Percentiles rank a stretch among this genome's conserved stretches.
These are phyloP conservation scores for Xerocomus brunneocitrinus DNA, from an alignment of 768 basidiomycete species.

Conservation along the genomic window DNA sequence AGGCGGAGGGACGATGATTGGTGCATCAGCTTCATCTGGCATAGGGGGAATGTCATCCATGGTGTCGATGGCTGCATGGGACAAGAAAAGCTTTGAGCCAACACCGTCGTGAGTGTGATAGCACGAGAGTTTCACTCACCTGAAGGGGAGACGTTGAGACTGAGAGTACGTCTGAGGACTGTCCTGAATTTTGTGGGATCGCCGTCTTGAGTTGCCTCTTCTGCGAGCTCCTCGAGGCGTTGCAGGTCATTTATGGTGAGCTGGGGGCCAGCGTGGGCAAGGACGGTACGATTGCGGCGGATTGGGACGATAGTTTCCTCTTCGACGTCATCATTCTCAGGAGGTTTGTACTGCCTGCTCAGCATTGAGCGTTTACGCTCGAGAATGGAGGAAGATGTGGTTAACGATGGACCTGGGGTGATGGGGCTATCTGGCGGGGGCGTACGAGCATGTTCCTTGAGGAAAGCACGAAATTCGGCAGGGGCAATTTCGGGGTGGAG, in stretches of 20 bases:
- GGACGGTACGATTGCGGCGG: conserved; percentile 61
- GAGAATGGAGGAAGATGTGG: conserved; percentile 46
- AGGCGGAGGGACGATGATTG: conserved; percentile 80
- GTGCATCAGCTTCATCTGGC: conserved; percentile 81
- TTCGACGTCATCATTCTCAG: conserved; percentile 71
- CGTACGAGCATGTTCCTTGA: conserved; percentile 84
- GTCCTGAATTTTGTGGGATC: conserved; percentile 78
- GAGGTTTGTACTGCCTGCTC: conserved; percentile 86
- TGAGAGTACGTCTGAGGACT: conserved; percentile 80
- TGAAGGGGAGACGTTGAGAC: conserved; percentile 79
- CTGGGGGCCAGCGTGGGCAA: conserved; percentile 69
- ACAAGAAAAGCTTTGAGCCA: conserved; percentile 19
- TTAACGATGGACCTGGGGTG: conserved; percentile 39
- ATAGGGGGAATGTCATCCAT: conserved; percentile 66
- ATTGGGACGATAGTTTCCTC: conserved; percentile 67
- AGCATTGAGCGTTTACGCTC: conserved; percentile 91
- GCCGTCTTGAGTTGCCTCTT: conserved; percentile 79
- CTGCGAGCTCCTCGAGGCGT: conserved; percentile 86
- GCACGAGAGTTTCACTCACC: conserved; percentile 48
- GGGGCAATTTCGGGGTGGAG: conserved; percentile 98
- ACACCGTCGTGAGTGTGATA: conserved; percentile 3
- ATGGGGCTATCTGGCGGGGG: conserved; percentile 48
- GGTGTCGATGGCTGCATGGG: conserved; percentile 52
- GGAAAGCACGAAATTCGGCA: conserved; percentile 89
- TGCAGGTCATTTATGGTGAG: conserved; percentile 94